These are phyloP conservation scores for Exophiala mesophila DNA, from an alignment of 2,329 filamentous ascomycete genomes.

Conservation along the genomic window DNA sequence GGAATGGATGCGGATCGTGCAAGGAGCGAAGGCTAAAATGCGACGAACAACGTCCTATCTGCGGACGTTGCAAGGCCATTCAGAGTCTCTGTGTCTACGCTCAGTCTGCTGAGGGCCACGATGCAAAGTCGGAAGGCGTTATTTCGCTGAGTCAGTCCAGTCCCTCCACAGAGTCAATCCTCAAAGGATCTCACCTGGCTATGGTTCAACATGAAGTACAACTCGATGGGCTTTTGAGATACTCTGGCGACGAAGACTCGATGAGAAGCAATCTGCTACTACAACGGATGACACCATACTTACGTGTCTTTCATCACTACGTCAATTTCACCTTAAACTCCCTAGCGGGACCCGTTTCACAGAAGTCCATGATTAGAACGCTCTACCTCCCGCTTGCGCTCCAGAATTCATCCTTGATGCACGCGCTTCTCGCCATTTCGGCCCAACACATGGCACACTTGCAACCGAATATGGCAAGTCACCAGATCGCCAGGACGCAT, in stretches of 20 bases:
- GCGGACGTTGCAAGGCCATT: neutral
- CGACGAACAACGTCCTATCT: conserved; percentile 27
- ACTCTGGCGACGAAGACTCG: too few species aligned
- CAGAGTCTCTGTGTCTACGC: neutral
- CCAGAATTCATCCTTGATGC: neutral
- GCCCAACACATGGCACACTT: neutral
- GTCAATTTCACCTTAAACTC: neutral
- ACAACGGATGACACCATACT: neutral
- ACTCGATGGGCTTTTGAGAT: too few species aligned
- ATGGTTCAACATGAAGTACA: too few species aligned
- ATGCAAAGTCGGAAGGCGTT: too few species aligned
- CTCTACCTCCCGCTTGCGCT: neutral
- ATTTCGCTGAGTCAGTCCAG: too few species aligned
- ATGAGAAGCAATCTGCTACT: too few species aligned
- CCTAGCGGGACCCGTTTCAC: neutral
- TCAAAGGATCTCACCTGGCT: too few species aligned
- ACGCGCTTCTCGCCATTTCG: neutral
- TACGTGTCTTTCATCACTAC: neutral
- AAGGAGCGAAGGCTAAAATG: conserved; percentile 31
- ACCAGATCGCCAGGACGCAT: neutral
- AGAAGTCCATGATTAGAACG: neutral
- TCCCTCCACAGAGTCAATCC: too few species aligned
- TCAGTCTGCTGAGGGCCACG: too few species aligned
- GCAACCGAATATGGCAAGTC: neutral
- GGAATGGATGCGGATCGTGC: conserved; percentile 16